Percentiles rank a stretch among this genome's conserved stretches.
Conservation (phyloP, 805 yeast species). For the Peterozyma xylosa region DNA sequence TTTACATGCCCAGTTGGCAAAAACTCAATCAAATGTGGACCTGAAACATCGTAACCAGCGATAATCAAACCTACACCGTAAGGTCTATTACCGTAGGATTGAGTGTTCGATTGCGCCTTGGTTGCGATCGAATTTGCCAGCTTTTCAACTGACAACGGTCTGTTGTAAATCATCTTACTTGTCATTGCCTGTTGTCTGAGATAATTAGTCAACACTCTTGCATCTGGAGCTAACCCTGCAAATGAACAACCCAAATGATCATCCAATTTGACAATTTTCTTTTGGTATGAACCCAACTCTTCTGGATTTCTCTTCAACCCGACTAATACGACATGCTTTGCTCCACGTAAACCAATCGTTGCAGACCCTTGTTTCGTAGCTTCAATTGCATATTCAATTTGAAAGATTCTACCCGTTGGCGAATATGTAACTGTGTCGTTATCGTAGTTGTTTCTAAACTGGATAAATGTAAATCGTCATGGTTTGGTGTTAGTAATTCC, state of each 20-base stretch:
- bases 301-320: conserved; percentile 96
- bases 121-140: conserved; percentile 87
- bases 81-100: conserved; percentile 93
- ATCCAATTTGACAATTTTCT: conserved; percentile 86
- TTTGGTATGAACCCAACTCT: conserved; percentile 94
- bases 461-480: neutral
- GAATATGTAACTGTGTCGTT: conserved; percentile 98
- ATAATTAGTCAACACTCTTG: conserved; percentile 84
- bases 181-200: conserved; percentile 88
- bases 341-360: conserved; percentile 87
- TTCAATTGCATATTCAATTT: conserved; percentile 83
- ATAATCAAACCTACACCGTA: conserved; percentile 94
- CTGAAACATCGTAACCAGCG: conserved; percentile 88
- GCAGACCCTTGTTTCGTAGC: conserved; percentile 98
- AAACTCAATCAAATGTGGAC: conserved; percentile 91
- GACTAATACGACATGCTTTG: conserved; percentile 82
- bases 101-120: conserved; percentile 96
- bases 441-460: conserved; percentile 97
- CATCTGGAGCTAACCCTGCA: conserved; percentile 98
- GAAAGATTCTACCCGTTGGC: conserved; percentile 89
- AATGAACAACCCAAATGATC: conserved; percentile 91
- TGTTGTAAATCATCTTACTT: conserved; percentile 75
- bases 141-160: conserved; percentile 74
- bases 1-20: conserved; percentile 92
- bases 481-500: too few species aligned